Conservation (phyloP, 495 filamentous ascomycete species). For the Glonium stellatum region DNA sequence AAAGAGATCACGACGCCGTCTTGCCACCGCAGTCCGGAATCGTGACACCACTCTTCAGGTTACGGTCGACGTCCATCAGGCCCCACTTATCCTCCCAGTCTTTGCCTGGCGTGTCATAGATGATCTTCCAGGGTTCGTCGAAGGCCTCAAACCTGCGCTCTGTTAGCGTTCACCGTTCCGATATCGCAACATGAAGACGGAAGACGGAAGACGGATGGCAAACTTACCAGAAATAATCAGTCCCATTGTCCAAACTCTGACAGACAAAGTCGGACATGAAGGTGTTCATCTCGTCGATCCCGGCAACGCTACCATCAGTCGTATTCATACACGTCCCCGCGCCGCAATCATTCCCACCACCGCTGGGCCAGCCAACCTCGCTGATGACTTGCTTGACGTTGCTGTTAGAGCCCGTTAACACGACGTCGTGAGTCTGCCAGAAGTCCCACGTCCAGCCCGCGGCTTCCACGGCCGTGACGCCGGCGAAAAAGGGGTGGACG, state of each 20-base stretch:
- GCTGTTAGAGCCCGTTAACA: constrained; percentile 49
- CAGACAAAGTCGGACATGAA: constrained; percentile 88
- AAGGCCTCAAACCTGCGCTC: constrained; percentile 73
- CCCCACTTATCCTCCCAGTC: constrained; percentile 98
- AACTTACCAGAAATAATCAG: constrained; percentile 87
- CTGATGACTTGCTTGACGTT: constrained; percentile 61
- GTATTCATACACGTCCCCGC: constrained; percentile 44
- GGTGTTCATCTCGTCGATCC: constrained; percentile 73
- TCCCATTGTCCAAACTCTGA: constrained; percentile 66
- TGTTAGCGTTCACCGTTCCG: constrained; percentile 14
- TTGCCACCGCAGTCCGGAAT: constrained; percentile 85
- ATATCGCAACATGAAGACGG: not conserved
- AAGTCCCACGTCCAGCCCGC: constrained; percentile 80
- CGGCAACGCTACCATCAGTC: constrained; percentile 61
- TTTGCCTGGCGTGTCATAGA: constrained; percentile 58
- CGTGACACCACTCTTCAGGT: constrained; percentile 74
- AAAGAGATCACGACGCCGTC: constrained; percentile 41
- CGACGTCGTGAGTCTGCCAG: constrained; percentile 61
- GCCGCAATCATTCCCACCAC: constrained; percentile 76
- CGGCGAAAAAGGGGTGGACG: constrained; percentile 94
- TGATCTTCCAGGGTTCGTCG: constrained; percentile 89
- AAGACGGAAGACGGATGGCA: not conserved
- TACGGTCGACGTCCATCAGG: constrained; percentile 77
- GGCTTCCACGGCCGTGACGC: constrained; percentile 59
- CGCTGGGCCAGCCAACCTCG: constrained; percentile 89